A percentile compares a stretch with the other conserved stretches of the same genome.
phyloP scores from a whole-genome alignment of 1,284 basidiomycete genomes.

The Cryptococcus amylolentus region DNA sequence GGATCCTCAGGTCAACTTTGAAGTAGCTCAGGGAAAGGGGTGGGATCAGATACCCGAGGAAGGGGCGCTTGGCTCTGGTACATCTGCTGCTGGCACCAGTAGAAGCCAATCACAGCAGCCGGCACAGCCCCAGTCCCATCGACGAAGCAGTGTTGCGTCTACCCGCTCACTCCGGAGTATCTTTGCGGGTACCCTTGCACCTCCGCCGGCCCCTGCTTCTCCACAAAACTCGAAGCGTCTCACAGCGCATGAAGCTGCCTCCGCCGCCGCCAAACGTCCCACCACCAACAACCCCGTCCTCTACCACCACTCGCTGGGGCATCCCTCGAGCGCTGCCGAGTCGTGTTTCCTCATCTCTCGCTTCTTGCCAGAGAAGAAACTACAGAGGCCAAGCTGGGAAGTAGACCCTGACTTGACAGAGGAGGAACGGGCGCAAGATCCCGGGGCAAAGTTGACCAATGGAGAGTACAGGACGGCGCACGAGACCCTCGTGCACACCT shows the following conservation, averaged over 20 bases:
- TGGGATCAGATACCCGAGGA: conserved; percentile 29
- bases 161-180: conserved; percentile 6
- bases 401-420: conserved; percentile 8
- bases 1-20: conserved; percentile 38
- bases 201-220: neutral
- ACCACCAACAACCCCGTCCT: conserved; percentile 38
- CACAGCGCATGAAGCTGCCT: conserved; percentile 30
- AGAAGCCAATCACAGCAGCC: neutral
- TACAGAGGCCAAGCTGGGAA: conserved; percentile 28
- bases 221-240: conserved; percentile 7
- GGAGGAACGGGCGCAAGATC: conserved; percentile 15
- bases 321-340: conserved; percentile 31
- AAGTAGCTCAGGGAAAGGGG: conserved; percentile 33
- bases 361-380: conserved; percentile 32
- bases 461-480: conserved; percentile 44
- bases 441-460: conserved; percentile 30
- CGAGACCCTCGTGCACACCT: conserved; percentile 34
- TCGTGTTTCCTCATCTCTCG: conserved; percentile 38
- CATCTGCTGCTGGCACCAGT: neutral
- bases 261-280: conserved; percentile 27
- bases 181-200: conserved; percentile 5
- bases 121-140: neutral
- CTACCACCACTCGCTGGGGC: conserved; percentile 41
- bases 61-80: neutral
- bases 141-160: conserved; percentile 8